These are phyloP conservation scores for Elongisporangium prolatum DNA, from an alignment of 352 stramenopile species.

Conservation along the genomic window DNA sequence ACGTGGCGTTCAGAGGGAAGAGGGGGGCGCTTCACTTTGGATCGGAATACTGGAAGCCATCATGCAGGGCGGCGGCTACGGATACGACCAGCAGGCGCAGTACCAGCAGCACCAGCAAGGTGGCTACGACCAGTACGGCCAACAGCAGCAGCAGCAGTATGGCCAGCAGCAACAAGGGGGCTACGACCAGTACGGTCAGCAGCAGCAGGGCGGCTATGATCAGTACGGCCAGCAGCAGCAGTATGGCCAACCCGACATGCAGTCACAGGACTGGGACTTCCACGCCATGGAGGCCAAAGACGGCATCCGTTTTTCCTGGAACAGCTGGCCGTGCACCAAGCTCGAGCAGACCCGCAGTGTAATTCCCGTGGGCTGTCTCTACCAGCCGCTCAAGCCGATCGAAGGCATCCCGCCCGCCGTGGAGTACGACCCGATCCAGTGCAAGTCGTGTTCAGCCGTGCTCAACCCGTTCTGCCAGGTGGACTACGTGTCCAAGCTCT, in stretches of 20 bases:
- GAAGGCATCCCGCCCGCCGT: conserved; percentile 90
- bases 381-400: conserved; percentile 98
- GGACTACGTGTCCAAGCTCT: conserved; percentile 99
- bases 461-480: conserved; percentile 99
- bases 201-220: conserved; percentile 22
- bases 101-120: conserved; percentile 36
- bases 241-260: conserved; percentile 45
- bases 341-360: conserved; percentile 98
- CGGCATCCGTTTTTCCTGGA: conserved; percentile 97
- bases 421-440: conserved; percentile 98
- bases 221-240: conserved; percentile 28
- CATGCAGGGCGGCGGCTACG: conserved; percentile 51
- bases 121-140: conserved; percentile 25
- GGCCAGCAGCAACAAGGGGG: conserved; percentile 2
- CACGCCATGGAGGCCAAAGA: conserved; percentile 84
- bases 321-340: conserved; percentile 97
- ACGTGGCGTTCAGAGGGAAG: conserved; percentile 2
- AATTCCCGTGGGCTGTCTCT: conserved; percentile 92
- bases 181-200: conserved; percentile 50
- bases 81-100: conserved; percentile 34
- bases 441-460: conserved; percentile 95
- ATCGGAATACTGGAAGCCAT: conserved; percentile 3
- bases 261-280: conserved; percentile 85
- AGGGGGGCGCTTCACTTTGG: conserved; percentile 2
- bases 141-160: conserved; percentile 9